phyloP scores from a whole-genome alignment of 192 early-diverging fungal genomes.

The Mortierella alpina region DNA sequence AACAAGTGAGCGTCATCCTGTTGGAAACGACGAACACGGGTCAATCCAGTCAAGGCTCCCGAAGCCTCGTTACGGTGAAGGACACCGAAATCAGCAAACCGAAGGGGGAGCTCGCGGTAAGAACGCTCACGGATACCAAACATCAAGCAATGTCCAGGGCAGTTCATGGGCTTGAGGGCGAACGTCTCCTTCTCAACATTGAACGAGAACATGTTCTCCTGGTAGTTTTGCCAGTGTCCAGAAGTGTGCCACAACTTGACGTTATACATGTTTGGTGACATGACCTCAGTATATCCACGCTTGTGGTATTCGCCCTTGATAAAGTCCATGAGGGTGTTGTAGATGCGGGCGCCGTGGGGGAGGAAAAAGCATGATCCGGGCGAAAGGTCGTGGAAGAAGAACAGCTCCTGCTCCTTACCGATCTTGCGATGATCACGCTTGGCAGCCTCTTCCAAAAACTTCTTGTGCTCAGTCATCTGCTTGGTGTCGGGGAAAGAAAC shows the following conservation, averaged over 20 bases:
- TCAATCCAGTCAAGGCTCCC: constrained; percentile 93
- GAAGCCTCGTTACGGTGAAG: constrained; percentile 95
- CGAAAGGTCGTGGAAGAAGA: constrained; percentile 96
- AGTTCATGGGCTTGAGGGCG: constrained; percentile 99
- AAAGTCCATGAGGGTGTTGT: constrained; percentile 94
- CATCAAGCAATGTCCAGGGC: constrained; percentile 98
- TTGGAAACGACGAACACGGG: constrained; percentile 98
- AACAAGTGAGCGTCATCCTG: constrained; percentile 99
- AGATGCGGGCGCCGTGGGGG: constrained; percentile 96
- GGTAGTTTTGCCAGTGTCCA: constrained; percentile 97
- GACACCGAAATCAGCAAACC: constrained; percentile 98
- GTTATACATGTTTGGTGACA: constrained; percentile 99
- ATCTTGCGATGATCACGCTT: constrained; percentile 98
- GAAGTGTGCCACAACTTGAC: constrained; percentile 96
- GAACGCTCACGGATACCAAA: constrained; percentile 93
- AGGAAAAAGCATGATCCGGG: constrained; percentile 95
- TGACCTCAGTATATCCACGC: constrained; percentile 96
- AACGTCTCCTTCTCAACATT: constrained; percentile 97
- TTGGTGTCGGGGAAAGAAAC: constrained; percentile 99
- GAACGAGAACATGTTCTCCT: constrained; percentile 97
- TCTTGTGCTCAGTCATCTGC: constrained; percentile 95
- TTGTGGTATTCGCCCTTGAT: constrained; percentile 90
- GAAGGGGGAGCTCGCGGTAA: constrained; percentile 95
- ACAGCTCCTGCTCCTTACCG: constrained; percentile 97
- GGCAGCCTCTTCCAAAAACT: constrained; percentile 95